Conservation (phyloP, 192 early-diverging fungal species). For the Hyaloraphidium curvatum region DNA sequence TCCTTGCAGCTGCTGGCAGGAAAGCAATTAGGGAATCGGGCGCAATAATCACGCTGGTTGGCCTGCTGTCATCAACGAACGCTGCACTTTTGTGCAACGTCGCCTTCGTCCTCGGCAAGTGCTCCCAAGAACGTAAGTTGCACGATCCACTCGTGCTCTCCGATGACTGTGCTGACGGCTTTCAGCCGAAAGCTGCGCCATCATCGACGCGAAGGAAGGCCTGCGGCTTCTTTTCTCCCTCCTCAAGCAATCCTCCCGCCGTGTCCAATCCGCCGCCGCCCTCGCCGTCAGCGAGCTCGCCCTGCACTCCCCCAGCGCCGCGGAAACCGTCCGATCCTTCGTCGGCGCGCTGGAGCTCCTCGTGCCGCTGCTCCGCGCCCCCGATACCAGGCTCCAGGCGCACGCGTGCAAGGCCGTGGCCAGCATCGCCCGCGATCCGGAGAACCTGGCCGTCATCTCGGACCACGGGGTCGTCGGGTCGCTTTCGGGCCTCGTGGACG, state of each 20-base stretch:
- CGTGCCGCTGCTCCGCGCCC: slow-evolving; percentile 40
- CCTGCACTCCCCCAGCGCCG: slow-evolving; percentile 48
- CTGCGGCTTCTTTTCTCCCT: slow-evolving; percentile 43
- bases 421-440: slow-evolving; percentile 47
- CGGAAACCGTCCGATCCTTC: slow-evolving; percentile 49
- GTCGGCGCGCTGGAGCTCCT: slow-evolving; percentile 46
- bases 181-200: slow-evolving; percentile 36
- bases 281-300: slow-evolving; percentile 47
- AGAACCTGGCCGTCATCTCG: slow-evolving; percentile 49
- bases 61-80: slow-evolving; percentile 37
- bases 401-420: slow-evolving; percentile 43
- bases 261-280: slow-evolving; percentile 38
- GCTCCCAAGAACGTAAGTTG: slow-evolving; percentile 30
- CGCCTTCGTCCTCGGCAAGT: slow-evolving; percentile 37
- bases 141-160: too few species aligned
- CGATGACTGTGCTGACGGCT: neutral
- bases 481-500: slow-evolving; percentile 39
- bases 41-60: slow-evolving; percentile 39
- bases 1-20: slow-evolving; percentile 30
- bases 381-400: slow-evolving; percentile 33
- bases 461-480: slow-evolving; percentile 48
- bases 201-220: slow-evolving; percentile 40
- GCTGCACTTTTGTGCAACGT: slow-evolving; percentile 38
- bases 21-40: slow-evolving; percentile 30
- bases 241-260: slow-evolving; percentile 35